phyloP scores from a whole-genome alignment of 2,329 filamentous ascomycete species.

The Cercospora zeina region DNA sequence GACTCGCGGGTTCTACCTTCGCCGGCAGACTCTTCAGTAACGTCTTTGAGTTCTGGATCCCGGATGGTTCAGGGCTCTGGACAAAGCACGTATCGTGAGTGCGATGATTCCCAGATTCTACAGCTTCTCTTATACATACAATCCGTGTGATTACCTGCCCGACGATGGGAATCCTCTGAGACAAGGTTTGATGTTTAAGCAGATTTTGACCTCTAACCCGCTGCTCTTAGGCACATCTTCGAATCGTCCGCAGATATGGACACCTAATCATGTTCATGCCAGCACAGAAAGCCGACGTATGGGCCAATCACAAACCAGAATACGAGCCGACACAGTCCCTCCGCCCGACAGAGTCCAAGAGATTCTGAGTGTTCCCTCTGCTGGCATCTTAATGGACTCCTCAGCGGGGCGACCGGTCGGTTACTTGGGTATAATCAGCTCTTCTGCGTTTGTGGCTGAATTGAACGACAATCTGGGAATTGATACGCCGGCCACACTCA shows the following conservation, averaged over 20 bases:
- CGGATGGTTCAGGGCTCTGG: background rate
- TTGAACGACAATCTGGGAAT: conserved; percentile 30
- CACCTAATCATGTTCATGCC: background rate
- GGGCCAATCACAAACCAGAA: background rate
- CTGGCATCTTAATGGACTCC: conserved; percentile 27
- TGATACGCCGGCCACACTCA: conserved; percentile 11
- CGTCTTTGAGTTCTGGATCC: background rate
- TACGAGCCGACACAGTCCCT: conserved; percentile 11
- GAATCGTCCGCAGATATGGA: background rate
- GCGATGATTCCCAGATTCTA: background rate
- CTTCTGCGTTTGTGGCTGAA: conserved; percentile 30
- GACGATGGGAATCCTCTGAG: background rate
- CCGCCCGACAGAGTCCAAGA: conserved; percentile 12
- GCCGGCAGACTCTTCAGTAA: conserved; percentile 9
- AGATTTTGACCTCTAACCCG: background rate
- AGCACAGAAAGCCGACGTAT: background rate
- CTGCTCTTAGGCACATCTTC: background rate
- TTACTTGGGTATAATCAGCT: conserved; percentile 29
- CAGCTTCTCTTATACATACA: background rate
- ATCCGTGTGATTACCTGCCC: background rate
- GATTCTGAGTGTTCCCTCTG: conserved; percentile 28
- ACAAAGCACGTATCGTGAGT: background rate
- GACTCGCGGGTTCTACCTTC: conserved; percentile 1
- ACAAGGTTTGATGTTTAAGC: background rate
- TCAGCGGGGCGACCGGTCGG: conserved; percentile 18